phyloP scores from a whole-genome alignment of 2,329 filamentous ascomycete genomes.

The Talaromyces sp. region DNA sequence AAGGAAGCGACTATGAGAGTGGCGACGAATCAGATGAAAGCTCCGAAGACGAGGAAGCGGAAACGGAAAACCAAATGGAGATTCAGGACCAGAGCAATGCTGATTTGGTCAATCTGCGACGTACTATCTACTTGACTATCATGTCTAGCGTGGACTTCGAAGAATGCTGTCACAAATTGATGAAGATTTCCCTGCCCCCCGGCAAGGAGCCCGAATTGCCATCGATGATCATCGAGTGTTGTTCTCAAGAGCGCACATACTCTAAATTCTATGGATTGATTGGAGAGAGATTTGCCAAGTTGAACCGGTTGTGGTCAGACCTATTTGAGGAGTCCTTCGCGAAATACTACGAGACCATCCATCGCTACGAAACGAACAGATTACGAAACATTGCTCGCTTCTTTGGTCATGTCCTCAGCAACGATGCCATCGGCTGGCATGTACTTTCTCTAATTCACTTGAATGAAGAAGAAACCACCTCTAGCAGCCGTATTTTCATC shows the following conservation, averaged over 20 bases:
- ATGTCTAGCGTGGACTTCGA: conserved; percentile 96
- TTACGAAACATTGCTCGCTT: conserved; percentile 92
- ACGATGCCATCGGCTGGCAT: conserved; percentile 90
- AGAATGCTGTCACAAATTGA: conserved; percentile 94
- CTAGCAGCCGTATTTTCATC: conserved; percentile 94
- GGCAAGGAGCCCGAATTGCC: conserved; percentile 87
- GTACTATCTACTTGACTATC: conserved; percentile 95
- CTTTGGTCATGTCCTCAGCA: conserved; percentile 85
- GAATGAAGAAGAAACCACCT: conserved; percentile 95
- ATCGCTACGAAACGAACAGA: conserved; percentile 93
- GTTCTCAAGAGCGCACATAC: conserved; percentile 93
- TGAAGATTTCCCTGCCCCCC: conserved; percentile 83
- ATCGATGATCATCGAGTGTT: conserved; percentile 96
- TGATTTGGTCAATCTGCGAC: conserved; percentile 85
- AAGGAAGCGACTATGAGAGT: conserved; percentile 80
- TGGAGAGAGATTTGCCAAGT: conserved; percentile 89
- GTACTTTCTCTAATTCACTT: conserved; percentile 78
- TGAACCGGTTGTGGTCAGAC: conserved; percentile 91
- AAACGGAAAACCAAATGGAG: conserved; percentile 78
- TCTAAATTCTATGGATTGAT: conserved; percentile 96
- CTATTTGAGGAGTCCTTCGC: conserved; percentile 86
- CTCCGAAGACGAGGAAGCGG: conserved; percentile 67
- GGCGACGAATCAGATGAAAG: conserved; percentile 61
- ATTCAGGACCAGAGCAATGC: conserved; percentile 98
- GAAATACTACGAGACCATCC: conserved; percentile 96